Percentiles rank a stretch among this genome's conserved stretches.
Conservation (phyloP, 176 grass and related monocot genomes). For the Tillandsia leiboldiana region DNA sequence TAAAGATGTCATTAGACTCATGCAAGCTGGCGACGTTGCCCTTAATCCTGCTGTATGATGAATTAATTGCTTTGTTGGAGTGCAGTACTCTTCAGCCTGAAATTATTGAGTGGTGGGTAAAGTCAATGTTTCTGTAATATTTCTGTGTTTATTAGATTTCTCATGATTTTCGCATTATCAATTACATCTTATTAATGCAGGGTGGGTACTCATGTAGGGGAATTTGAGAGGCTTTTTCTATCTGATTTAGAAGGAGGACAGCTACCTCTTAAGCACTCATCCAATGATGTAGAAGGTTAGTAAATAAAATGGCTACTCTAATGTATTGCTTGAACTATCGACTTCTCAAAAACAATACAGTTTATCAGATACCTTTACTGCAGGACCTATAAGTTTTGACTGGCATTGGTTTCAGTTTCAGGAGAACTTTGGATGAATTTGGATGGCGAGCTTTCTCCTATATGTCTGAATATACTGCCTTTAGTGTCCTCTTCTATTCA, state of each 20-base stretch:
- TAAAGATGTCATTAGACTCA: slow-evolving; percentile 62
- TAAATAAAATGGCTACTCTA: slow-evolving; percentile 6
- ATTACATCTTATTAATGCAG: slow-evolving; percentile 26
- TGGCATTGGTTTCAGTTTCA: slow-evolving; percentile 39
- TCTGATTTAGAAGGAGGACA: slow-evolving; percentile 63
- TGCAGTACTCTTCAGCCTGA: slow-evolving; percentile 40
- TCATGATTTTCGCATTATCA: slow-evolving; percentile 6
- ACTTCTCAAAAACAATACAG: slow-evolving; percentile 9
- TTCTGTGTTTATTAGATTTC: slow-evolving; percentile 9
- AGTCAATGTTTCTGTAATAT: neutral
- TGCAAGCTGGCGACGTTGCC: slow-evolving; percentile 59
- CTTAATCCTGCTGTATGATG: slow-evolving; percentile 78
- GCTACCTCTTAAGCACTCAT: slow-evolving; percentile 35
- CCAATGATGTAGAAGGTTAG: slow-evolving; percentile 69
- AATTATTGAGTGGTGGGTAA: slow-evolving; percentile 63
- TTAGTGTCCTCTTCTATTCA: slow-evolving; percentile 38
- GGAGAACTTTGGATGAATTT: slow-evolving; percentile 98
- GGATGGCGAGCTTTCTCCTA: slow-evolving; percentile 71
- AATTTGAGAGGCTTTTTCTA: slow-evolving; percentile 72
- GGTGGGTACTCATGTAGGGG: slow-evolving; percentile 46
- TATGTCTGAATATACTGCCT: slow-evolving; percentile 84
- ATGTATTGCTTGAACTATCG: neutral
- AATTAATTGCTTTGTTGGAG: slow-evolving; percentile 66
- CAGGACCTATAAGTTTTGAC: slow-evolving; percentile 4
- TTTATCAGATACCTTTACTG: no score